These are phyloP conservation scores for Naganishia sp. DNA, from an alignment of 1,284 basidiomycete species.

Conservation along the genomic window DNA sequence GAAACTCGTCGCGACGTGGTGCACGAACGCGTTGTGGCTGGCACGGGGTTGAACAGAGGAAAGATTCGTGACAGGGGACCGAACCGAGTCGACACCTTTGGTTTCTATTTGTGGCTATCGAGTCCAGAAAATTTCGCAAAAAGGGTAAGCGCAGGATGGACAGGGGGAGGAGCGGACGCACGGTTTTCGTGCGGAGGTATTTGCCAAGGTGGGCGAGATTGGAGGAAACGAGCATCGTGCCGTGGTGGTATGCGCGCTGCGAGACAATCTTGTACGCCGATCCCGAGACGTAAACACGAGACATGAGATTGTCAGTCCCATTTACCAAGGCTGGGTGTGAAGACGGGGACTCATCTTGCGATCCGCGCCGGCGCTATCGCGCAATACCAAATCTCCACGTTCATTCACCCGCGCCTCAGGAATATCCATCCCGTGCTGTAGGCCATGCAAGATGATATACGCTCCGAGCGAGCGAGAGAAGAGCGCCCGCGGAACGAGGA, in stretches of 20 bases:
- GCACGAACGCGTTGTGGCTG: conserved; percentile 70
- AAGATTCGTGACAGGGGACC: conserved; percentile 88
- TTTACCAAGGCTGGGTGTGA: background rate
- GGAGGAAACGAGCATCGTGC: conserved; percentile 96
- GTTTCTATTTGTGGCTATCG: conserved; percentile 60
- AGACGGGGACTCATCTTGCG: conserved; percentile 69
- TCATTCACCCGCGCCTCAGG: conserved; percentile 75
- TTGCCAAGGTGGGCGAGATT: conserved; percentile 70
- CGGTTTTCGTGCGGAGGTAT: conserved; percentile 71
- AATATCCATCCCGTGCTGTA: conserved; percentile 68
- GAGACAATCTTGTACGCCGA: conserved; percentile 96
- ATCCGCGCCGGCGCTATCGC: conserved; percentile 43
- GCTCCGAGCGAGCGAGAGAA: conserved; percentile 84
- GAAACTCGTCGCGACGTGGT: conserved; percentile 74
- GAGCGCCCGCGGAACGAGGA: conserved; percentile 76
- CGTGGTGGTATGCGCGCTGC: conserved; percentile 92
- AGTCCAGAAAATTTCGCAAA: conserved; percentile 19
- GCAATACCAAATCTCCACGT: conserved; percentile 83
- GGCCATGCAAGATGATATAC: conserved; percentile 73
- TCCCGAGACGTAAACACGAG: conserved; percentile 74
- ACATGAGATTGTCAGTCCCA: background rate
- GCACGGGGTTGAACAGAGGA: conserved; percentile 58
- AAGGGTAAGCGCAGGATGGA: background rate
- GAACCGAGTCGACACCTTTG: conserved; percentile 85
- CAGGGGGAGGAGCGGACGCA: conserved; percentile 48